phyloP scores from a whole-genome alignment of 768 basidiomycete species.

The Suillus tomentosus region DNA sequence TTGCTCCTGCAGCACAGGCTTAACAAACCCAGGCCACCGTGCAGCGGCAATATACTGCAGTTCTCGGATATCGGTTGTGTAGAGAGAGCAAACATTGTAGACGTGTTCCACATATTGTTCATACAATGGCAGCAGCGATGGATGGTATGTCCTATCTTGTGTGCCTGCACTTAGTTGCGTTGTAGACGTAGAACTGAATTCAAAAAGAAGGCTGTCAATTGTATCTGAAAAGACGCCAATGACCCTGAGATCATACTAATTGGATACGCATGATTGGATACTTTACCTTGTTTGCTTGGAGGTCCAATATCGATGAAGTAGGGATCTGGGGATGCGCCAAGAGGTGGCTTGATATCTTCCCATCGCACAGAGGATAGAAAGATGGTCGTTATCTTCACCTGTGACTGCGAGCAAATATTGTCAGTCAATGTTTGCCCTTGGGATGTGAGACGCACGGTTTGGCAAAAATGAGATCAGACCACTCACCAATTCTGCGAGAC shows the following conservation, averaged over 20 bases:
- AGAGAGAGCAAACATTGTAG: constrained; percentile 61
- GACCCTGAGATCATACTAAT: not conserved
- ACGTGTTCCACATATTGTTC: constrained; percentile 61
- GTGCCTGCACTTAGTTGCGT: constrained; percentile 11
- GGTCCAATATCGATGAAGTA: constrained; percentile 61
- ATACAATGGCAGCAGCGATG: constrained; percentile 59
- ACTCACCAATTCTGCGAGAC: constrained; percentile 70
- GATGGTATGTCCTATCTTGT: constrained; percentile 47
- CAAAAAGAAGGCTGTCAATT: constrained; percentile 40
- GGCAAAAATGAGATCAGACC: not conserved
- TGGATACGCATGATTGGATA: constrained; percentile 1
- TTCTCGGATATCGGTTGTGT: constrained; percentile 67
- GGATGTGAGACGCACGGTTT: constrained; percentile 1
- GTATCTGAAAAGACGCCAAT: constrained; percentile 27
- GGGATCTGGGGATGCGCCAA: constrained; percentile 74
- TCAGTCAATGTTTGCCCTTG: constrained; percentile 5
- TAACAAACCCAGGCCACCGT: constrained; percentile 78
- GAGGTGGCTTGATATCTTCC: constrained; percentile 69
- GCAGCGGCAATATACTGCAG: constrained; percentile 76
- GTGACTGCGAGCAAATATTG: constrained; percentile 44
- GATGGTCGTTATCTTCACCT: constrained; percentile 58
- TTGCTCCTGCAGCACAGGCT: constrained; percentile 62
- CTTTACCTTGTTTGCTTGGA: constrained; percentile 57
- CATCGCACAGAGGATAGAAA: constrained; percentile 67
- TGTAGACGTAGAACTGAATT: constrained; percentile 32